These are phyloP conservation scores for Dendrocalamus sinicus DNA, from an alignment of 176 grass and related monocot species.

Conservation along the genomic window DNA sequence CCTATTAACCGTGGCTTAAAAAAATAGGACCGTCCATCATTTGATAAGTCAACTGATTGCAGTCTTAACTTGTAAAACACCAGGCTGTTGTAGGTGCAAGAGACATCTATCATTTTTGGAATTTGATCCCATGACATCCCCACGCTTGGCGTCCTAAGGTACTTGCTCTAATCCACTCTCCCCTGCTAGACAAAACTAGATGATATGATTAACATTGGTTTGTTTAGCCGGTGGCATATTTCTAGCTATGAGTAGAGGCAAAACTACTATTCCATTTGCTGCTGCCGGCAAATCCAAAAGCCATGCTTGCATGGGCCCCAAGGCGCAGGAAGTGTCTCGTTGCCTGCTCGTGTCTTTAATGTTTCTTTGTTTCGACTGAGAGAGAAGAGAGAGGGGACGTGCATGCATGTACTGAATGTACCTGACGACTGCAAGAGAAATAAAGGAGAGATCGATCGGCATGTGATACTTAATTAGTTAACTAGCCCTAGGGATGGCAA, in stretches of 20 bases:
- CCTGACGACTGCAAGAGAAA: slow-evolving; percentile 29
- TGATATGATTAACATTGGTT: background rate
- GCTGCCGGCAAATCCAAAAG: slow-evolving; percentile 42
- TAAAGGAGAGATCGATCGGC: slow-evolving; percentile 22
- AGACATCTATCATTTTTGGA: background rate
- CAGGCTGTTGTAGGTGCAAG: background rate
- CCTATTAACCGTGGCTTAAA: too few species aligned
- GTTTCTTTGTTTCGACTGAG: slow-evolving; percentile 42
- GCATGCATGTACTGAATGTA: slow-evolving; percentile 37
- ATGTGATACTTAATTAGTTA: slow-evolving; percentile 48
- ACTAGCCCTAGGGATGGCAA: background rate
- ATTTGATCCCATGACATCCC: background rate
- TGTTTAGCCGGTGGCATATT: background rate
- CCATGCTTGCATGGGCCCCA: slow-evolving; percentile 44
- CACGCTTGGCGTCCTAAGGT: slow-evolving; percentile 1
- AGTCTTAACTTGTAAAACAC: background rate
- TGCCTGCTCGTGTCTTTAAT: slow-evolving; percentile 59
- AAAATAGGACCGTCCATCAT: background rate
- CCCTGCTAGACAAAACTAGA: background rate
- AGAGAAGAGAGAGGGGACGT: background rate
- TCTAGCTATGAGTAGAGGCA: slow-evolving; percentile 15
- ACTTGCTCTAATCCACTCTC: background rate
- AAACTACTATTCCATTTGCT: slow-evolving; percentile 27
- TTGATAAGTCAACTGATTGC: background rate
- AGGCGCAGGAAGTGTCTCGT: slow-evolving; percentile 44